Evolutionary conservation across 441 rosid genomes (phyloP).

Genomic region (Brassica hybrid): DNA sequence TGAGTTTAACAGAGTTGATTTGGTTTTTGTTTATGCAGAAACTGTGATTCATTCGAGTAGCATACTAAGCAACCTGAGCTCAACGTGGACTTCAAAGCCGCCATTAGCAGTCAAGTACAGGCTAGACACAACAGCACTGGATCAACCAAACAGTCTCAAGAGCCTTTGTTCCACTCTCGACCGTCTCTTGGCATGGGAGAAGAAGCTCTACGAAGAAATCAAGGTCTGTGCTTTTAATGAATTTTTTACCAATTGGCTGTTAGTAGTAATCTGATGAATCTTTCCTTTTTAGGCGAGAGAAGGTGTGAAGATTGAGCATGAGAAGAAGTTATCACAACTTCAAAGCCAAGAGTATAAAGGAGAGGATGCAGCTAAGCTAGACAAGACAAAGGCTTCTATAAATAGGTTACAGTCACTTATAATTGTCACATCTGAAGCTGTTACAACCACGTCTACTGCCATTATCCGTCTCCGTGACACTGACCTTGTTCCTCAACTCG

Average conservation of each 20-base stretch:
- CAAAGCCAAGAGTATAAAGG: constrained; percentile 94
- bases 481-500: constrained; percentile 83
- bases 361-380: constrained; percentile 69
- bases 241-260: neutral
- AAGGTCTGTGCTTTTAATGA: constrained; percentile 18
- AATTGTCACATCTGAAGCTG: constrained; percentile 80
- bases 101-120: constrained; percentile 83
- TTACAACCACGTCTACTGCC: constrained; percentile 78
- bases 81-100: constrained; percentile 91
- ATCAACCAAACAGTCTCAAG: constrained; percentile 57
- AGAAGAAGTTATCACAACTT: constrained; percentile 70
- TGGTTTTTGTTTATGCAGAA: too few species aligned
- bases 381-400: constrained; percentile 79
- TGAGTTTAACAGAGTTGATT: too few species aligned
- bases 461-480: constrained; percentile 73
- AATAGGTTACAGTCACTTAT: constrained; percentile 67
- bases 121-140: constrained; percentile 60
- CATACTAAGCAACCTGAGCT: constrained; percentile 74
- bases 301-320: too few species aligned
- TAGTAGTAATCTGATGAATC: neutral
- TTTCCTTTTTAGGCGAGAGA: constrained; percentile 46
- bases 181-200: constrained; percentile 92
- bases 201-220: constrained; percentile 61
- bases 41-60: too few species aligned
- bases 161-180: constrained; percentile 86